These are phyloP conservation scores for Fomitopsis serialis DNA, from an alignment of 768 basidiomycete genomes.

Conservation along the genomic window DNA sequence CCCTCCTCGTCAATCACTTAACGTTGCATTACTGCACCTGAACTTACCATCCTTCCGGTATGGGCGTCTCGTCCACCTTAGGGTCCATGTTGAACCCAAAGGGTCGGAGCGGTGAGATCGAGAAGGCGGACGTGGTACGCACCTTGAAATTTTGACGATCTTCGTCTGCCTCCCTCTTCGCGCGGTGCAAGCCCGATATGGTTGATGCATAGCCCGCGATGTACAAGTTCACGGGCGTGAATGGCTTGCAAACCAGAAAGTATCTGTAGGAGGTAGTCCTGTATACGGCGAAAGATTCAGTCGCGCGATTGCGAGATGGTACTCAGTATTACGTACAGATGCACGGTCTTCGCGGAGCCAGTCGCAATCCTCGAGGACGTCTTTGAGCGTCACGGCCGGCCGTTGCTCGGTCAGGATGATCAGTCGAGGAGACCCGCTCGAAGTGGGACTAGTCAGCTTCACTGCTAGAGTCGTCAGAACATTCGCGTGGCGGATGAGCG, in stretches of 20 bases:
- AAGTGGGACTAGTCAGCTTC: constrained; percentile 50
- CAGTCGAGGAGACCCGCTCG: constrained; percentile 46
- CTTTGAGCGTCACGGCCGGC: constrained; percentile 59
- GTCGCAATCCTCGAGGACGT: constrained; percentile 74
- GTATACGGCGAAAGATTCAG: too few species aligned
- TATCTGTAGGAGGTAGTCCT: constrained; percentile 78
- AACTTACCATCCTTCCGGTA: constrained; percentile 46
- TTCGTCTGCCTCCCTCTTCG: constrained; percentile 52
- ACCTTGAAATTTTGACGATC: constrained; percentile 72
- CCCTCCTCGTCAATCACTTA: constrained; percentile 2
- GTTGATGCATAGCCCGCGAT: constrained; percentile 57
- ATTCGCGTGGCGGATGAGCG: constrained; percentile 55
- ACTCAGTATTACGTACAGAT: constrained; percentile 39
- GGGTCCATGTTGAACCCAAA: constrained; percentile 40
- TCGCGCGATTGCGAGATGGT: not conserved
- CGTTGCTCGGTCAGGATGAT: constrained; percentile 68
- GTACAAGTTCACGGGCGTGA: constrained; percentile 61
- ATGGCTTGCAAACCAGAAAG: constrained; percentile 63
- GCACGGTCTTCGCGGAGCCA: constrained; percentile 69
- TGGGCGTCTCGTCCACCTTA: constrained; percentile 20
- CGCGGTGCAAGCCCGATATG: constrained; percentile 56
- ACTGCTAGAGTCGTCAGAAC: constrained; percentile 64
- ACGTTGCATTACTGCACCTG: constrained; percentile 11
- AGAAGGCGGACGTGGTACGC: constrained; percentile 67
- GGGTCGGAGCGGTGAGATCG: constrained; percentile 83